Percentiles rank a stretch among this genome's conserved stretches.
Evolutionary conservation across 2,329 filamentous ascomycete genomes (phyloP).

Genomic region (Aspergillus arachidicola): DNA sequence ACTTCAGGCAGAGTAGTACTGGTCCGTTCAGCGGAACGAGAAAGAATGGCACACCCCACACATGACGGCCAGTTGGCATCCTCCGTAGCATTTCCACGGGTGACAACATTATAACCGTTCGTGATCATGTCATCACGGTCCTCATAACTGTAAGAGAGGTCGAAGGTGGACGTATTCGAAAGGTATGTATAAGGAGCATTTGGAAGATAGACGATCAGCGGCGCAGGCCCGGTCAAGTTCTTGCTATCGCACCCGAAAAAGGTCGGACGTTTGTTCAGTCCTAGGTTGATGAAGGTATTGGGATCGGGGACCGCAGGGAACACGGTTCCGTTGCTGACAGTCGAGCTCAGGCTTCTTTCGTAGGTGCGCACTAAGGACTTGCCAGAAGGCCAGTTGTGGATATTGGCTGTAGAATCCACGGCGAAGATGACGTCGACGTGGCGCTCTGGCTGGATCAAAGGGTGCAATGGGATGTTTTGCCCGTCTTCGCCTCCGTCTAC

Average conservation of each 20-base stretch:
- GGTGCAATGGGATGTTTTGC: constrained; percentile 79
- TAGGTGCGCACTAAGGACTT: constrained; percentile 72
- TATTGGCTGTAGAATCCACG: constrained; percentile 73
- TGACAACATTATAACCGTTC: constrained; percentile 66
- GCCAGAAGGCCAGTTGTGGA: constrained; percentile 71
- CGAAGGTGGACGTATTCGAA: constrained; percentile 80
- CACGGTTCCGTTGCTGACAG: constrained; percentile 63
- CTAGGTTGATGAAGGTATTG: constrained; percentile 74
- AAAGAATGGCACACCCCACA: constrained; percentile 83
- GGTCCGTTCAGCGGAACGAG: constrained; percentile 73
- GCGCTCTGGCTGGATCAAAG: constrained; percentile 73
- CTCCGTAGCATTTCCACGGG: constrained; percentile 73
- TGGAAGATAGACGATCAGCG: constrained; percentile 81
- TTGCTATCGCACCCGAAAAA: constrained; percentile 77
- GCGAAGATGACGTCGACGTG: constrained; percentile 79
- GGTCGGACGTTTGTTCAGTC: constrained; percentile 69
- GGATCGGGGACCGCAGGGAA: constrained; percentile 71
- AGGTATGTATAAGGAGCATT: constrained; percentile 76
- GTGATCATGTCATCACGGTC: constrained; percentile 78
- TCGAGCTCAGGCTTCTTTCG: constrained; percentile 57
- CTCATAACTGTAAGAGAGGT: constrained; percentile 62
- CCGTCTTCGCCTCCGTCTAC: constrained; percentile 77
- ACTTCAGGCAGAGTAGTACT: constrained; percentile 67
- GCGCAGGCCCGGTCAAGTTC: constrained; percentile 58
- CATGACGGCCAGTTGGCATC: constrained; percentile 78